A percentile compares a stretch with the other conserved stretches of the same genome.
Evolutionary conservation across 2,329 filamentous ascomycete species (phyloP).

Genomic region (Hysterium pulicare): DNA sequence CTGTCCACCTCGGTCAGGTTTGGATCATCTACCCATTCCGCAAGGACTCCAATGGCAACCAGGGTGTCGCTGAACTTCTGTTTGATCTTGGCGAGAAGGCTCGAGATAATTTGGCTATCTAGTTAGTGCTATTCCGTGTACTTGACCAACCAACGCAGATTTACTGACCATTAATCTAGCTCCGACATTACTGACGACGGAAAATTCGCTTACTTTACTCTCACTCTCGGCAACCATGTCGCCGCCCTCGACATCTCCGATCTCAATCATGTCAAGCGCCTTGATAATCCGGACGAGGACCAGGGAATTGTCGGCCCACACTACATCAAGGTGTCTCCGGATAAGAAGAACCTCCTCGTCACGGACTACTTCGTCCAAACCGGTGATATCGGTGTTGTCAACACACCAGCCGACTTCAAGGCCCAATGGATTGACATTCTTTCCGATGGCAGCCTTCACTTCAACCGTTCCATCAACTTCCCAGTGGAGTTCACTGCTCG

Average conservation of each 20-base stretch:
- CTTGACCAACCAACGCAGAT: not conserved
- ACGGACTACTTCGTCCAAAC: conserved; percentile 66
- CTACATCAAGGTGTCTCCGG: conserved; percentile 62
- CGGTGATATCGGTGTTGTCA: conserved; percentile 58
- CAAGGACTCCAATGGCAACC: conserved; percentile 52
- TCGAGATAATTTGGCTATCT: conserved; percentile 56
- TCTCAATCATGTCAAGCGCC: conserved; percentile 57
- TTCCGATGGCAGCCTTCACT: conserved; percentile 53
- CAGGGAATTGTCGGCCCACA: conserved; percentile 61
- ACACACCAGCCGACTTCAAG: conserved; percentile 61
- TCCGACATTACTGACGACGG: conserved; percentile 59
- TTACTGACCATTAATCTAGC: conserved; percentile 21
- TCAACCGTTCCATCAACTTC: conserved; percentile 61
- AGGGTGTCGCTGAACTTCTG: conserved; percentile 58
- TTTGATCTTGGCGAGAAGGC: conserved; percentile 57
- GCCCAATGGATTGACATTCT: conserved; percentile 60
- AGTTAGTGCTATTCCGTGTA: conserved; percentile 38
- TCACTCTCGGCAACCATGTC: conserved; percentile 61
- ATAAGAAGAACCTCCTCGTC: conserved; percentile 62
- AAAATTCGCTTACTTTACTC: conserved; percentile 56
- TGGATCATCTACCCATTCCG: conserved; percentile 65
- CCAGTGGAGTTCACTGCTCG: conserved; percentile 51
- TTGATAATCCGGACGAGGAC: conserved; percentile 57
- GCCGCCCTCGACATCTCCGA: conserved; percentile 61
- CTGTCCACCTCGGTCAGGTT: conserved; percentile 58